phyloP scores from a whole-genome alignment of 73 alveolate species.

The Diophrys appendiculata region DNA sequence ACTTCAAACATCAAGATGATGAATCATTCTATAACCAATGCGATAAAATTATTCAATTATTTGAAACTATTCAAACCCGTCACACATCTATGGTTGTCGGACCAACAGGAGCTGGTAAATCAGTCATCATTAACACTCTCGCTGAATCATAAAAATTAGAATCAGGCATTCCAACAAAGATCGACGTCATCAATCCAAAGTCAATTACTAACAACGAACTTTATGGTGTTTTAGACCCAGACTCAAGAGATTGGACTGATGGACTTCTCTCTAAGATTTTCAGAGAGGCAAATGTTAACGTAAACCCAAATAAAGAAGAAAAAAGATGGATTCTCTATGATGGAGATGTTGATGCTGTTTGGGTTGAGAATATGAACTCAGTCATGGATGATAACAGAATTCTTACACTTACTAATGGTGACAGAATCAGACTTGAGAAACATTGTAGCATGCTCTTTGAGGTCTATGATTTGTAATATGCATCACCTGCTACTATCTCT shows the following conservation, averaged over 20 bases:
- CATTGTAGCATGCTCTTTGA: conserved; percentile 91
- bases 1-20: conserved; percentile 51
- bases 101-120: conserved; percentile 92
- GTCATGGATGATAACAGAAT: conserved; percentile 99
- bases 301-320: conserved; percentile 58
- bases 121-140: conserved; percentile 71
- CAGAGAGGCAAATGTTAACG: conserved; percentile 77
- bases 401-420: conserved; percentile 98
- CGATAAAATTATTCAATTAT: conserved; percentile 87
- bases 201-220: conserved; percentile 91
- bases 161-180: conserved; percentile 68
- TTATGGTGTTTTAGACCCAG: conserved; percentile 96
- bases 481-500: conserved; percentile 99
- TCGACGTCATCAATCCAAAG: conserved; percentile 93
- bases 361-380: conserved; percentile 99
- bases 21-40: too few species aligned
- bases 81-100: conserved; percentile 99
- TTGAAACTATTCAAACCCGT: conserved; percentile 93
- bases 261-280: conserved; percentile 86
- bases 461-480: conserved; percentile 93
- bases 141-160: conserved; percentile 45
- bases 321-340: conserved; percentile 97
- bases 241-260: conserved; percentile 96
- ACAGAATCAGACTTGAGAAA: conserved; percentile 96
- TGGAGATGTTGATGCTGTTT: conserved; percentile 99